phyloP scores from a whole-genome alignment of 2,329 filamentous ascomycete genomes.

The Colletotrichum eremochloae region DNA sequence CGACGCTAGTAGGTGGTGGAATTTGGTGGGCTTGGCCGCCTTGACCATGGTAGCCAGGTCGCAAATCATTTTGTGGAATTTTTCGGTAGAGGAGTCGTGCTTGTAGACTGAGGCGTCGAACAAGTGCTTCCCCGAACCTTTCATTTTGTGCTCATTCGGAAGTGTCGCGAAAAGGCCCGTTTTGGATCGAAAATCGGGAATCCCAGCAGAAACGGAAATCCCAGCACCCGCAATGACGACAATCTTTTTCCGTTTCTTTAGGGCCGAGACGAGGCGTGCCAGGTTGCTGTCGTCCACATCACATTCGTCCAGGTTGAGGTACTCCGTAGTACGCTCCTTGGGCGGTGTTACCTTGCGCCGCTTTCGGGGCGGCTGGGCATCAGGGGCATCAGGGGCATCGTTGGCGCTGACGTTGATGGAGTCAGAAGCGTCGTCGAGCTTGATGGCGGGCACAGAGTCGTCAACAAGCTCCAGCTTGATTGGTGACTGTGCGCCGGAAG shows the following conservation, averaged over 20 bases:
- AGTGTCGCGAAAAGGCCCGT: conserved; percentile 90
- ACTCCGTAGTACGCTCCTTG: conserved; percentile 81
- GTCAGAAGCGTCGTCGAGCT: conserved; percentile 44
- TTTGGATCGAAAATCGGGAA: conserved; percentile 95
- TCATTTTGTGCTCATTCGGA: conserved; percentile 88
- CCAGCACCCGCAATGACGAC: conserved; percentile 96
- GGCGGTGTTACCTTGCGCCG: conserved; percentile 75
- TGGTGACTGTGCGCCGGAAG: conserved; percentile 66
- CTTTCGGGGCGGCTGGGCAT: conserved; percentile 80
- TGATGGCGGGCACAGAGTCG: conserved; percentile 48
- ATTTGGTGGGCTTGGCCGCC: conserved; percentile 83
- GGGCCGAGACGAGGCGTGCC: conserved; percentile 77
- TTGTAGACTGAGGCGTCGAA: conserved; percentile 99
- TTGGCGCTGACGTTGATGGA: conserved; percentile 46
- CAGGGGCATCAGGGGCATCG: conserved; percentile 75
- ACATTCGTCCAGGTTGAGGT: conserved; percentile 76
- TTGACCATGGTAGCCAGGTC: conserved; percentile 85
- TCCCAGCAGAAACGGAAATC: conserved; percentile 96
- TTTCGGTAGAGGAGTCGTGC: conserved; percentile 87
- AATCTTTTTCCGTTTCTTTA: conserved; percentile 94
- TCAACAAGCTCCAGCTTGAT: conserved; percentile 58
- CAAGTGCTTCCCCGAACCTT: conserved; percentile 92
- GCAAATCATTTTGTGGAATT: conserved; percentile 97
- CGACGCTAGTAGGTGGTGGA: conserved; percentile 94
- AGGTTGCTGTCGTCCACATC: conserved; percentile 68